Evolutionary conservation across 1,139 yeast species (phyloP), one percentile per base, ranked within the genome.

Genomic region (Pichia sp.): DNA sequence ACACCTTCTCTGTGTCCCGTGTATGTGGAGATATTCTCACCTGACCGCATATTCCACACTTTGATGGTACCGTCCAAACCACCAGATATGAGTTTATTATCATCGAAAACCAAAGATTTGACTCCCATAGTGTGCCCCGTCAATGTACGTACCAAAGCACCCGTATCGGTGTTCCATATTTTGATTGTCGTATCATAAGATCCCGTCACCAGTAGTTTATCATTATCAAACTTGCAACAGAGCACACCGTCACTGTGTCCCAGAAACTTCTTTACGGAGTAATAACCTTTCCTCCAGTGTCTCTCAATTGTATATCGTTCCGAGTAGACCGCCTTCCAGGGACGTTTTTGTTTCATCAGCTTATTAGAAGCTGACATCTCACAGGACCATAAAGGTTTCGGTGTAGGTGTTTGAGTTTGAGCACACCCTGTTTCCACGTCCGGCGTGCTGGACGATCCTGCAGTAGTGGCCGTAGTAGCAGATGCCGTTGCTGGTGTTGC

Each of bases 41-140:
- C 98, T 1, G 94, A 86, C 46, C 82, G 82, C 60, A 85, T 86
- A 60, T 88, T 87, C 98, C 98, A 91, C 22, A 91, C 94, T 50
- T 88, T 81, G 42, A 91, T 86, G 0, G 96, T 87, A 35, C 81
- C 73, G 60, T 91, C 98, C 56, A 86, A 67, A 1, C 96, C 88
- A 14, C 96, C 96, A 3, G 96, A 83, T 32, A 91, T 86, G 35
- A 91, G 68, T 58, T 91, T 91, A 49, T 81, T 85, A 35, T 77
- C 79, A 60, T 91, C 98, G 57, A 88, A 88, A 35, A 74, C 83
- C 33, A 91, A 64, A 0, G 95, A 72, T 38, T 87, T 70, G 22
- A 91, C 93, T 16, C 95, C 96, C 46, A 82, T 79, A 8, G 78
- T 72, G 56, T 91, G 97, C 13, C 96, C 96, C 22, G 69, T 66